Conservation (phyloP, 768 basidiomycete species). For the Termitomyces sp. region DNA sequence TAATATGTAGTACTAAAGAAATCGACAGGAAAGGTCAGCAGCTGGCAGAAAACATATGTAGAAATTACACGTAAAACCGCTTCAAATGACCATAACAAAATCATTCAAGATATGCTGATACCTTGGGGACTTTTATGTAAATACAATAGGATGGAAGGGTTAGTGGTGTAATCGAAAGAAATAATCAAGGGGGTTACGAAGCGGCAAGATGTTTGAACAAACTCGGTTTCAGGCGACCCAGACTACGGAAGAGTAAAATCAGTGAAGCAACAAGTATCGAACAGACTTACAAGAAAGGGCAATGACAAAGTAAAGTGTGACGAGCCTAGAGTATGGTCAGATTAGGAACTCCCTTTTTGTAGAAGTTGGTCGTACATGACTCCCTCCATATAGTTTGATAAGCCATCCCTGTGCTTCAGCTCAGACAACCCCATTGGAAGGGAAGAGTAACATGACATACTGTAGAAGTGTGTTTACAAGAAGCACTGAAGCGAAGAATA, state of each 20-base stretch:
- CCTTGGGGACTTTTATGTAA: neutral
- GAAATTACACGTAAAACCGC: neutral
- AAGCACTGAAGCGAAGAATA: slow-evolving; percentile 82
- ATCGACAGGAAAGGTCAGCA: neutral
- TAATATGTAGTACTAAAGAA: neutral
- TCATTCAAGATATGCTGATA: neutral
- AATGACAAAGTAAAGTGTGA: slow-evolving; percentile 75
- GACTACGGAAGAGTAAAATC: slow-evolving; percentile 14
- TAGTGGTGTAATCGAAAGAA: neutral
- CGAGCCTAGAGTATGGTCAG: slow-evolving; percentile 29
- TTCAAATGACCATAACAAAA: neutral
- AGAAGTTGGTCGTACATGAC: slow-evolving; percentile 44
- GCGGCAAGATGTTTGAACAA: too few relatives aligned
- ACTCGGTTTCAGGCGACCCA: slow-evolving; percentile 25
- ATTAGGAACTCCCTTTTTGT: neutral
- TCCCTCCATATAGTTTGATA: slow-evolving; percentile 92
- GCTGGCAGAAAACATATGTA: neutral
- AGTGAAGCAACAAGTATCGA: neutral
- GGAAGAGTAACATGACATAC: slow-evolving; percentile 35
- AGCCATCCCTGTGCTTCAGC: slow-evolving; percentile 54
- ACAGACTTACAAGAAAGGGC: slow-evolving; percentile 64
- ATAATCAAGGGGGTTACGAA: neutral
- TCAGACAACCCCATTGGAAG: neutral
- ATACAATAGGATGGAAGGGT: neutral
- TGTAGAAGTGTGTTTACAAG: slow-evolving; percentile 82